Percentiles rank a stretch among this genome's conserved stretches.
Evolutionary conservation across 1,284 basidiomycete species (phyloP).

Genomic region (Trametes versicolor): DNA sequence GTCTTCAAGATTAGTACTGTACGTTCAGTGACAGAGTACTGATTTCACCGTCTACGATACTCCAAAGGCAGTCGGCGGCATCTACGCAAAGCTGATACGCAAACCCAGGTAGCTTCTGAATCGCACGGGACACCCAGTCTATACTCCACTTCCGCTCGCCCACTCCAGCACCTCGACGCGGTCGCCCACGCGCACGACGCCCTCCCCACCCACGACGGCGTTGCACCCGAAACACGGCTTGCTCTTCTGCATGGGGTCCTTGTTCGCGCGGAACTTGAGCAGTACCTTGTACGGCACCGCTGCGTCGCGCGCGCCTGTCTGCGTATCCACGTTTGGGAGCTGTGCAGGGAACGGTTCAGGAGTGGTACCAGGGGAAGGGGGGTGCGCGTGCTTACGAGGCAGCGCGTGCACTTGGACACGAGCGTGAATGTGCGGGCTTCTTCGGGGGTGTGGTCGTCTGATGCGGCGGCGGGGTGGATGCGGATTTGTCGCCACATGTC

Average conservation of each 20-base stretch:
- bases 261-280: slow-evolving; percentile 70
- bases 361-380: slow-evolving; percentile 11
- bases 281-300: slow-evolving; percentile 80
- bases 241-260: slow-evolving; percentile 57
- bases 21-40: no score
- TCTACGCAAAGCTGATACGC: background rate
- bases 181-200: slow-evolving; percentile 67
- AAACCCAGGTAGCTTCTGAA: background rate
- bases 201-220: slow-evolving; percentile 57
- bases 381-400: slow-evolving; percentile 61
- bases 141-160: slow-evolving; percentile 36
- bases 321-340: slow-evolving; percentile 77
- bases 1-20: no score
- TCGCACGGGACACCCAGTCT: background rate
- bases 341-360: slow-evolving; percentile 40
- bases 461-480: slow-evolving; percentile 46
- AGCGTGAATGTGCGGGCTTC: slow-evolving; percentile 57
- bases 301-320: slow-evolving; percentile 70
- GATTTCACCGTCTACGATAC: no score
- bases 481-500: slow-evolving; percentile 67
- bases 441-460: slow-evolving; percentile 27
- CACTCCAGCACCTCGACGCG: slow-evolving; percentile 58
- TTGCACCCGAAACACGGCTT: slow-evolving; percentile 74
- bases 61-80: no score
- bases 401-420: slow-evolving; percentile 74